Evolutionary conservation across 225 moss, liverwort and hornwort genomes (phyloP).

Genomic region (Neckera pumila): DNA sequence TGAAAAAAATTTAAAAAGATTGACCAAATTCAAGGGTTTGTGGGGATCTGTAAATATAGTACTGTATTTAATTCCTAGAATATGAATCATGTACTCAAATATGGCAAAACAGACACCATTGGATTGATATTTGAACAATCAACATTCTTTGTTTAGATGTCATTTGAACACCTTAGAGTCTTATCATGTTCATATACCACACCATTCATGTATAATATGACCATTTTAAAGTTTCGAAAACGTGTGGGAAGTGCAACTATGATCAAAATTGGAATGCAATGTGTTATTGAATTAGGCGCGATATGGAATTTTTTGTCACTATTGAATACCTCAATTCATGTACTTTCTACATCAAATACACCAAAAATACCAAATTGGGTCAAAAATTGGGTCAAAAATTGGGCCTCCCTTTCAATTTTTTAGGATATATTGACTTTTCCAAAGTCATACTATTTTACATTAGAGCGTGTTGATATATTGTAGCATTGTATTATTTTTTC

Average conservation of each 20-base stretch:
- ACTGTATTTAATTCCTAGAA: neutral
- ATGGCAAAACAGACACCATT: neutral
- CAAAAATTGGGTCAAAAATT: neutral
- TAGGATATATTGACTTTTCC: neutral
- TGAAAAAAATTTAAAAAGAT: neutral
- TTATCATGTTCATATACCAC: fast-evolving
- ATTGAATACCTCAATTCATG: neutral
- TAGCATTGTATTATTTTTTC: fast-evolving
- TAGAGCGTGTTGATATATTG: neutral
- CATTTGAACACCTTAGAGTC: neutral
- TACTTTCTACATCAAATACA: neutral
- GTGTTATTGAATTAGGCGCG: fast-evolving
- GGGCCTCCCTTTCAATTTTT: neutral
- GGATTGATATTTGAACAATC: neutral
- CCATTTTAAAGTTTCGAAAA: neutral
- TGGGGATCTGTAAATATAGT: neutral
- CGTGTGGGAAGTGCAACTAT: neutral
- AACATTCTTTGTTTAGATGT: fast-evolving
- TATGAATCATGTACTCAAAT: neutral
- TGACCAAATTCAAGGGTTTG: no score
- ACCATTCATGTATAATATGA: no score
- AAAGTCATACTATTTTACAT: neutral
- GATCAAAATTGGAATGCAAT: neutral
- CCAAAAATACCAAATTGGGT: fast-evolving
- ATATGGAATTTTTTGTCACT: no score